Evolutionary conservation across 129 eudicot genomes (phyloP).

Genomic region (Chrysanthemum makinoi): DNA sequence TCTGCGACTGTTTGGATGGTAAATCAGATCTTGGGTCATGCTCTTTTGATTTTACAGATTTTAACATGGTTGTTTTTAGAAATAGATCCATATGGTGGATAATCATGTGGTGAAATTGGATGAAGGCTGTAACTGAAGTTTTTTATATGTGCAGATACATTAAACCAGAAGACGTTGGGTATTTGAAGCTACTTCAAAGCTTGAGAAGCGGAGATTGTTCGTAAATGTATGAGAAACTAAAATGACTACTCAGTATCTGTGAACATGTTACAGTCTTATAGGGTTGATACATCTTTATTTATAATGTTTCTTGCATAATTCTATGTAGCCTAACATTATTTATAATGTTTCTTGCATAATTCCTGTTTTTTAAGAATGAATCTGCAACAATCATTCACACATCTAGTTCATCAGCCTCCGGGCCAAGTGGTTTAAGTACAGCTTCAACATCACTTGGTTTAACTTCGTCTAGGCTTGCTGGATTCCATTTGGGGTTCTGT

Average conservation of each 20-base stretch:
- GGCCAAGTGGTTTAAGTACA: slow-evolving; percentile 46
- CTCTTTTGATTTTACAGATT: no score
- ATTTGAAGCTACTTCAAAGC: slow-evolving; percentile 67
- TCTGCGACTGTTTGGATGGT: no score
- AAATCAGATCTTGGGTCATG: no score
- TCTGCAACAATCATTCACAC: slow-evolving; percentile 35
- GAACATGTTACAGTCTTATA: no score
- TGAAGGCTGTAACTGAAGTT: background rate
- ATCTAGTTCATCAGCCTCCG: slow-evolving; percentile 48
- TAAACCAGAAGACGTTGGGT: slow-evolving; percentile 60
- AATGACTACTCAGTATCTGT: no score
- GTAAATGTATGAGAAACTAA: slow-evolving; percentile 19
- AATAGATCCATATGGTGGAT: no score
- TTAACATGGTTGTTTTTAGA: no score
- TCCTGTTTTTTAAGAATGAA: background rate
- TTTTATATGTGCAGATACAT: slow-evolving; percentile 44
- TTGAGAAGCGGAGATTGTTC: slow-evolving; percentile 68
- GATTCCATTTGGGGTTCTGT: slow-evolving; percentile 91
- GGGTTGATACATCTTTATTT: no score
- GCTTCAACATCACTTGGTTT: slow-evolving; percentile 60
- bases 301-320: no score
- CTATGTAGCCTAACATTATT: no score
- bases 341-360: no score
- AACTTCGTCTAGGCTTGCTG: slow-evolving; percentile 74
- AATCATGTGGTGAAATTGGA: no score